Conservation (phyloP, 2,329 filamentous ascomycete genomes). For the Fusarium sp. region DNA sequence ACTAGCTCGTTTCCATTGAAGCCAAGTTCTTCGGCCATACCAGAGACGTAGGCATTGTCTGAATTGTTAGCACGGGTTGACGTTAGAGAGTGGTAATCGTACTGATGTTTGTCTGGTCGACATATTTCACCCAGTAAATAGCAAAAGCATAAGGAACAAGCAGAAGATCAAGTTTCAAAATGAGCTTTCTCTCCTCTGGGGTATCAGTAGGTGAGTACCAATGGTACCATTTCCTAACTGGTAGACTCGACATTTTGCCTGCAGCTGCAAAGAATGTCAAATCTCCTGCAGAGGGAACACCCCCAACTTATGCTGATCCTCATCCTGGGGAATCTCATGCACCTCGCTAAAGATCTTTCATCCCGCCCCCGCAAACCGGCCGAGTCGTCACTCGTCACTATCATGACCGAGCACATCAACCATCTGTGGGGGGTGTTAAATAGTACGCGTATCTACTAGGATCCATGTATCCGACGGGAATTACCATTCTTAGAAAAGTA, state of each 20-base stretch:
- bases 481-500: background rate
- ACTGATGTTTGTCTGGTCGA: conserved; percentile 38
- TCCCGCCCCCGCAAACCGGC: background rate
- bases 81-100: fast-evolving
- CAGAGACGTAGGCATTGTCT: conserved; percentile 35
- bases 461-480: background rate
- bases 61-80: background rate
- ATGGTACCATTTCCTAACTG: conserved; percentile 42
- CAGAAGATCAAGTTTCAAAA: conserved; percentile 67
- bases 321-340: background rate
- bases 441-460: background rate
- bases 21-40: conserved; percentile 31
- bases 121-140: conserved; percentile 36
- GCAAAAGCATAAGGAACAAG: conserved; percentile 61
- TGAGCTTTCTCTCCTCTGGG: conserved; percentile 50
- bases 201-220: conserved; percentile 64
- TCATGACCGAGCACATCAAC: conserved; percentile 12
- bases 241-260: conserved; percentile 15
- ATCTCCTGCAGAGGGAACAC: background rate
- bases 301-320: background rate
- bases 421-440: background rate
- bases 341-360: background rate
- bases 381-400: conserved; percentile 10
- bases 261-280: background rate
- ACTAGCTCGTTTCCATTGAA: conserved; percentile 32